Evolutionary conservation across 176 grass and related monocot species (phyloP).

Genomic region (Phoenix roebelenii): DNA sequence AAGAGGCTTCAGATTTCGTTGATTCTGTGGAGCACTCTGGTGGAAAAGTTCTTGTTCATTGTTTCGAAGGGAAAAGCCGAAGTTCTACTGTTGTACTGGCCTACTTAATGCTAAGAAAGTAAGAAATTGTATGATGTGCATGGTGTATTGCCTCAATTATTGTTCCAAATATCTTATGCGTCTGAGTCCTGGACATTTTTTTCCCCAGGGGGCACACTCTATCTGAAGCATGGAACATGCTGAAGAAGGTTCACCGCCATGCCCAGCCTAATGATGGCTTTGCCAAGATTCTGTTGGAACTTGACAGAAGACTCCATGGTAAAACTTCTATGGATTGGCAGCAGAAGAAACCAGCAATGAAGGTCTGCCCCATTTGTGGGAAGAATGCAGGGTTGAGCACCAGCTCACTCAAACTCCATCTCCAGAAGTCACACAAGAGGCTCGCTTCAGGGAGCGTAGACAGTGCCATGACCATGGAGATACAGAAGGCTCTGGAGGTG

Average conservation of each 20-base stretch:
- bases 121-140: slow-evolving; percentile 9
- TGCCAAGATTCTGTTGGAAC: slow-evolving; percentile 50
- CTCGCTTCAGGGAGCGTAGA: slow-evolving; percentile 72
- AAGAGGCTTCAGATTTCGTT: slow-evolving; percentile 70
- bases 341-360: slow-evolving; percentile 81
- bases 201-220: slow-evolving; percentile 52
- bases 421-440: slow-evolving; percentile 74
- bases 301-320: slow-evolving; percentile 68
- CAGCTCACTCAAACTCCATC: slow-evolving; percentile 86
- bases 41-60: slow-evolving; percentile 86
- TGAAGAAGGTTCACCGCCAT: slow-evolving; percentile 76
- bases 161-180: too few species aligned
- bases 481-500: slow-evolving; percentile 48
- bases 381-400: slow-evolving; percentile 88
- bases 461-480: slow-evolving; percentile 76
- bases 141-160: too few species aligned
- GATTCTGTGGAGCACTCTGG: slow-evolving; percentile 35
- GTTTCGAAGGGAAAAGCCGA: slow-evolving; percentile 95
- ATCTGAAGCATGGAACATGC: slow-evolving; percentile 57
- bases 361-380: slow-evolving; percentile 77
- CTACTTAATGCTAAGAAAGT: slow-evolving; percentile 85
- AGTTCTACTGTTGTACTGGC: slow-evolving; percentile 80
- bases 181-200: not conserved
- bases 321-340: slow-evolving; percentile 90
- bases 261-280: slow-evolving; percentile 90